Conservation (phyloP, 129 eudicot species). For the Kitagawia praeruptora region DNA sequence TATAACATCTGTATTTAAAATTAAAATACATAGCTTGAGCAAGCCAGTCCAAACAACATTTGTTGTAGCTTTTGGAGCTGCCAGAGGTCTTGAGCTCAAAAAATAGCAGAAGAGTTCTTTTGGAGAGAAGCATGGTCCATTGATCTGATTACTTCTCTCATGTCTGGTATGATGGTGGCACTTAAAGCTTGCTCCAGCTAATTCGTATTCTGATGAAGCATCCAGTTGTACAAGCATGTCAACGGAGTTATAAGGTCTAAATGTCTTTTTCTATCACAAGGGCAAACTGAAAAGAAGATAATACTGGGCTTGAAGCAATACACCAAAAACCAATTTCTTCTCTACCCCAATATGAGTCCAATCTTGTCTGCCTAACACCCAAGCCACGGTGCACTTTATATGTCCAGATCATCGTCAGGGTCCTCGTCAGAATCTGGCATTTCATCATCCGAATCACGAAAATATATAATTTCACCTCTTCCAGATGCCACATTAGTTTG, state of each 20-base stretch:
- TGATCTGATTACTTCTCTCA: not conserved
- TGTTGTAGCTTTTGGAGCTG: not conserved
- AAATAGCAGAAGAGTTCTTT: not conserved
- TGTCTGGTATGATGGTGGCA: not conserved
- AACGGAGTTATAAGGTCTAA: not conserved
- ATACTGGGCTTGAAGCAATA: not conserved
- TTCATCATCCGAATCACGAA: constrained; percentile 98
- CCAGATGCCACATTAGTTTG: constrained; percentile 32
- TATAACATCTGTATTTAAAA: no score
- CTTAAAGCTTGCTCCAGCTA: not conserved
- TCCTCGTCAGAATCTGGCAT: constrained; percentile 99
- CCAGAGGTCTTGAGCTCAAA: not conserved
- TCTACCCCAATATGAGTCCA: not conserved
- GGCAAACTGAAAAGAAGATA: not conserved
- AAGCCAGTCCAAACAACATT: not conserved
- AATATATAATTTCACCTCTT: constrained; percentile 71
- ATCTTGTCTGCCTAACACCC: not conserved
- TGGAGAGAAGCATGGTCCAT: not conserved
- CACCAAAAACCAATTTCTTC: not conserved
- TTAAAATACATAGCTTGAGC: not conserved
- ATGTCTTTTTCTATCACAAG: not conserved
- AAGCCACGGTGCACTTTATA: constrained; percentile 25
- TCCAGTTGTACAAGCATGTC: not conserved
- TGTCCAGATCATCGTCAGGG: constrained; percentile 99
- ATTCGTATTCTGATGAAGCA: not conserved